Base-by-base conservation (phyloP, 352 stramenopile genomes). In the Pythium oligandrum region DNA sequence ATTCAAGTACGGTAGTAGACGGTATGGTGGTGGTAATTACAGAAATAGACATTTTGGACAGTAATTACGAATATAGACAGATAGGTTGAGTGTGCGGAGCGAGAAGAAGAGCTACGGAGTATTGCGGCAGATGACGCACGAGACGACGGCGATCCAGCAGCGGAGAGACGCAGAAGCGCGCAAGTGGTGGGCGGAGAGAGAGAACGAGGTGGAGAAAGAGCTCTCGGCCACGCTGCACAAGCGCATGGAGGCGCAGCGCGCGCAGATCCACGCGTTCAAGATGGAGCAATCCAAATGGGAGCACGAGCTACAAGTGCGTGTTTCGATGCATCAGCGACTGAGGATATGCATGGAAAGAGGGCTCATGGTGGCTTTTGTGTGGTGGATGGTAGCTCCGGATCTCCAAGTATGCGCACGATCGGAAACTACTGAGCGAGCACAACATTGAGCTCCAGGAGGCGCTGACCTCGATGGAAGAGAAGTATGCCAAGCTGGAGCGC, bases 281-380 rank as follows among this genome's bases (percentile, higher is more conserved):
- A 73, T 71, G 46, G 76, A 93, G 61, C 79, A 90, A 50, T 81
- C 66, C 74, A 93, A 93, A 50, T 90, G 76, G 79, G 78, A 93
- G 53, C 78, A 88, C 37, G 73, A 88, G 63, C 55, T 93, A 58
- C 76, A 86, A 69, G 71, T 81, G 1, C 12, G 42, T 57, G 6
- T 4, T 37, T 36, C 40, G 35, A n/a, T 33, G 10, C n/a, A 26
- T 26, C 3, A 17, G 12, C 3, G 17, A 9, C 6, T 12, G 26
- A 4, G 35, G 30, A 44, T 30, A 12, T 34, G 30, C n/a, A 31
- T 59, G n/a, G 31, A 8, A 43, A 43, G 4, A 42, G 11, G 10
- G 42, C 35, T 30, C 26, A 7, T 42, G 39, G 17, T 31, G 5
- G 10, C 4, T 36, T 26, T 26, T 53, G 30, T 6, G 26, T 56